phyloP scores from a whole-genome alignment of 1,139 yeast genomes.

The Yarrowia galli region DNA sequence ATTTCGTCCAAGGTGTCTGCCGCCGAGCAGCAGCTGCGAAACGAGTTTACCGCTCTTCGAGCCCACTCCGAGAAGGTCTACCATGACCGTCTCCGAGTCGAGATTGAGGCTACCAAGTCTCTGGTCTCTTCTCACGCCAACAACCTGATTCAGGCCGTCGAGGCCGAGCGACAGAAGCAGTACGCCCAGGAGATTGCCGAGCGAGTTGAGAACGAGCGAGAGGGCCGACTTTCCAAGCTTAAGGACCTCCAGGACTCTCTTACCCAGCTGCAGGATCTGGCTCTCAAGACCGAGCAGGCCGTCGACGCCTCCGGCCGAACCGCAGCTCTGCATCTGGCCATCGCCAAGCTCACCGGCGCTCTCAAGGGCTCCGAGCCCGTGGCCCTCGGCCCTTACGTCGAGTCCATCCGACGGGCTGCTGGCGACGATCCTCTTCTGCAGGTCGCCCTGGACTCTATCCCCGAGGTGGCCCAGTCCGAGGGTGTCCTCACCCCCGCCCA shows the following conservation, averaged over 20 bases:
- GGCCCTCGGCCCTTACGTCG: constrained; percentile 52
- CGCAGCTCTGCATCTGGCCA: constrained; percentile 63
- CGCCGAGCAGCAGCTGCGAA: constrained; percentile 61
- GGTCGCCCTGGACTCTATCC: constrained; percentile 57
- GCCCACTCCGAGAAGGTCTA: constrained; percentile 68
- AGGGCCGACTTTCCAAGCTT: constrained; percentile 77
- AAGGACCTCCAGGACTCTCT: constrained; percentile 66
- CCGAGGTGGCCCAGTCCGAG: constrained; percentile 58
- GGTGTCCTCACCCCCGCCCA: constrained; percentile 63
- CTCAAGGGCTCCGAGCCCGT: constrained; percentile 53
- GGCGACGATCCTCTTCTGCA: constrained; percentile 59
- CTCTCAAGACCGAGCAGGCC: constrained; percentile 64
- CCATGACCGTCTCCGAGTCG: constrained; percentile 64
- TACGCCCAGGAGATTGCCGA: constrained; percentile 69
- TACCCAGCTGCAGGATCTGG: constrained; percentile 64
- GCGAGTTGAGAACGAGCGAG: constrained; percentile 79
- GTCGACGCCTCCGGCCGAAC: constrained; percentile 63
- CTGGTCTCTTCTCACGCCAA: constrained; percentile 77
- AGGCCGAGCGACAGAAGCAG: constrained; percentile 74
- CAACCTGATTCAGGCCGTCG: constrained; percentile 75
- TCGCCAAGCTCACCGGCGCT: constrained; percentile 61
- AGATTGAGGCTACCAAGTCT: constrained; percentile 72
- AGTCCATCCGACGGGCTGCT: constrained; percentile 53
- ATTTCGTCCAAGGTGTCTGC: constrained; percentile 55
- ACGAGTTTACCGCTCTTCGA: constrained; percentile 69